A percentile compares a stretch with the other conserved stretches of the same genome.
These are phyloP conservation scores for Chondrostereum purpureum DNA, from an alignment of 1,284 basidiomycete genomes.

Conservation along the genomic window DNA sequence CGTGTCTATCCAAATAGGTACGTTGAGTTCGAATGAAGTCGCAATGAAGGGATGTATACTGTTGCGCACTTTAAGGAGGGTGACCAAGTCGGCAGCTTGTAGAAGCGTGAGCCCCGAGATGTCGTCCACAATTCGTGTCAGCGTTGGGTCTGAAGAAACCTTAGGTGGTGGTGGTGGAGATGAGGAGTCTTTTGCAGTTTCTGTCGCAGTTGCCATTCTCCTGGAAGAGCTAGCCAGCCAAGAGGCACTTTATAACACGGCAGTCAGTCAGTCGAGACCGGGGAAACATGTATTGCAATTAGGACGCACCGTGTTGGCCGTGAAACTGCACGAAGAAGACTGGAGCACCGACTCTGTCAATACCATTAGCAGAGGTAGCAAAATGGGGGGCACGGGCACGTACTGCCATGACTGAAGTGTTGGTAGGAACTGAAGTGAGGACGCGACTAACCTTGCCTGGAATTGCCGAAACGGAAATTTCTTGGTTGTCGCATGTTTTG, in stretches of 20 bases:
- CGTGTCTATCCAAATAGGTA: constrained; percentile 53
- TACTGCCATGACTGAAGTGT: constrained; percentile 12
- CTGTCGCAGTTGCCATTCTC: constrained; percentile 42
- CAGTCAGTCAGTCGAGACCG: too few species aligned
- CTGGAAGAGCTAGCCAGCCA: constrained; percentile 30
- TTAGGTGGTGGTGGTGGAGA: constrained; percentile 32
- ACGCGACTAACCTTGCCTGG: background rate
- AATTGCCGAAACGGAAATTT: constrained; percentile 4
- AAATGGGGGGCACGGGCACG: constrained; percentile 1
- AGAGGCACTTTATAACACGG: constrained; percentile 24
- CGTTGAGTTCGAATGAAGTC: constrained; percentile 2
- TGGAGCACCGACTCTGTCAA: constrained; percentile 41
- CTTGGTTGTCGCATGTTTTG: background rate
- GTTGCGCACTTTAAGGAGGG: constrained; percentile 75
- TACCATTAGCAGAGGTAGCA: background rate
- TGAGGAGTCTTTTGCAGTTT: constrained; percentile 35
- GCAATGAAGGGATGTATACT: constrained; percentile 1
- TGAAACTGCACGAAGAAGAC: constrained; percentile 38
- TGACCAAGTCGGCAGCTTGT: constrained; percentile 95
- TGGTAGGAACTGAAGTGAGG: background rate
- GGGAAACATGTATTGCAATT: too few species aligned
- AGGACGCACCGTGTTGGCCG: constrained; percentile 31
- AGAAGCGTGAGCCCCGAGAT: constrained; percentile 88
- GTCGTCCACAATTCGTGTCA: constrained; percentile 86
- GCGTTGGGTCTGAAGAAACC: constrained; percentile 55